A percentile compares a stretch with the other conserved stretches of the same genome.
Evolutionary conservation across 2,329 filamentous ascomycete genomes (phyloP).

Genomic region (Xylaria polymorpha): DNA sequence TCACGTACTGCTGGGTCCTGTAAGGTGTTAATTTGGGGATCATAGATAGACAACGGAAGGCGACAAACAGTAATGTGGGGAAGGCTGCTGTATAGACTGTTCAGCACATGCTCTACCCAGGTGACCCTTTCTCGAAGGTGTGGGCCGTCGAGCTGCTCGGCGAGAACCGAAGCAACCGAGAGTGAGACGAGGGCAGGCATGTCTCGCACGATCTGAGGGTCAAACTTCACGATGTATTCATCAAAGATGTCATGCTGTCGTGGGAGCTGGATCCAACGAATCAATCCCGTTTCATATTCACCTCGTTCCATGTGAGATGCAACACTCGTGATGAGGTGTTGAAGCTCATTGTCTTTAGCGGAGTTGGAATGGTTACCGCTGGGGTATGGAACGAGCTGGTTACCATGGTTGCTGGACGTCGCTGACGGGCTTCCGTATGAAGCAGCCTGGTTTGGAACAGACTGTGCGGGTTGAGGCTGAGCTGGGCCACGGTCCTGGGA

Average conservation of each 20-base stretch:
- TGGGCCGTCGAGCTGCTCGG: slow-evolving; percentile 66
- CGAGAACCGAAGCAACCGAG: slow-evolving; percentile 73
- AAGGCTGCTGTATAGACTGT: slow-evolving; percentile 62
- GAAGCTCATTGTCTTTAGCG: slow-evolving; percentile 66
- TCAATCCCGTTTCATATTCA: slow-evolving; percentile 70
- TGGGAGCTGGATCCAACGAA: slow-evolving; percentile 74
- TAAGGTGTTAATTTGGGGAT: slow-evolving; percentile 46
- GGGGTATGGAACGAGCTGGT: slow-evolving; percentile 54
- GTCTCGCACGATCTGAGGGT: slow-evolving; percentile 64
- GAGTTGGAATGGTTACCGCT: slow-evolving; percentile 55
- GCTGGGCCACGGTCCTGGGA: slow-evolving; percentile 53
- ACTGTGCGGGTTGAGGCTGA: slow-evolving; percentile 38
- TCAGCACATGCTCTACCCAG: slow-evolving; percentile 71
- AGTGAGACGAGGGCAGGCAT: slow-evolving; percentile 71
- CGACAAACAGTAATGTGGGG: slow-evolving; percentile 61
- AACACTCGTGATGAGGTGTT: slow-evolving; percentile 67
- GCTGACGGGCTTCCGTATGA: slow-evolving; percentile 48
- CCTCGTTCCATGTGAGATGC: slow-evolving; percentile 70
- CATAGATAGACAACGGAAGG: slow-evolving; percentile 25
- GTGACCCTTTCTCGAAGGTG: slow-evolving; percentile 66
- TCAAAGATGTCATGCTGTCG: slow-evolving; percentile 73
- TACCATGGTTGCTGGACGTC: slow-evolving; percentile 47
- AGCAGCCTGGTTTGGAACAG: slow-evolving; percentile 41
- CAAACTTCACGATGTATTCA: slow-evolving; percentile 63
- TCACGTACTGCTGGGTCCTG: slow-evolving; percentile 67